Base-by-base conservation (phyloP, 2,329 filamentous ascomycete genomes). In the Fusarium musae region DNA sequence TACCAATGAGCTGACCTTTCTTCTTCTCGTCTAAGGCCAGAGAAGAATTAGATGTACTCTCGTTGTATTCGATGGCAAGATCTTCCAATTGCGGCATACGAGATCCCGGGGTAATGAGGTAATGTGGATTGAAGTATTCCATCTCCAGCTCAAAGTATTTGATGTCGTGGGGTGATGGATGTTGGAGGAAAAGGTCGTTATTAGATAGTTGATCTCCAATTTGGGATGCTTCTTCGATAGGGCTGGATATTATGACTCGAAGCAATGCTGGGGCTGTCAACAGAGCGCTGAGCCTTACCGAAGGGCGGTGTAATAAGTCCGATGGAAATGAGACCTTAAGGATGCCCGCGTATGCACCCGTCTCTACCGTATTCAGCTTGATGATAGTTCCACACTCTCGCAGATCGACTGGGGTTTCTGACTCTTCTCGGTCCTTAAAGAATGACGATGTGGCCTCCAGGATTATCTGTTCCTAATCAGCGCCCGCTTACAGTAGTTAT, bases 71-170 rank as follows among this genome's bases (percentile, higher is more conserved):
- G 5, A 62, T 54, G 13, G 19, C 28, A 3, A 54, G 47, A 17
- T 65, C 63, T 11, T 65, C 63, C 6, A 65, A 21, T 2, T 50
- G 42, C 5, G 63, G 57, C 47, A 65, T 65, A 4, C 43, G 23
- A 11, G n/a, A 65, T 3, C 57, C 47, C 2, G 57, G 57, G 2
- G 9, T 28, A 17, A 65, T 30, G 2, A 65, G 47, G 1, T 8
- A 65, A 7, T 65, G 57, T 0, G 63, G 57, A 6, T 62, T 65
- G 2, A 65, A 49, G 34, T 65, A 65, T 28, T 61, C 57, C 15
- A 17, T 26, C 1, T 62, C 63, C 0, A 65, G 15, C 2, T 65
- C 46, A 8, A 59, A 59, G 5, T 42, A 23, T 17, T 59, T 43
- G 11, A n/a, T 43, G 7, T 42, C 40, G 0, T 7, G 57, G 4